Conservation (phyloP, 495 filamentous ascomycete genomes). For the Cenococcum geophilum region DNA sequence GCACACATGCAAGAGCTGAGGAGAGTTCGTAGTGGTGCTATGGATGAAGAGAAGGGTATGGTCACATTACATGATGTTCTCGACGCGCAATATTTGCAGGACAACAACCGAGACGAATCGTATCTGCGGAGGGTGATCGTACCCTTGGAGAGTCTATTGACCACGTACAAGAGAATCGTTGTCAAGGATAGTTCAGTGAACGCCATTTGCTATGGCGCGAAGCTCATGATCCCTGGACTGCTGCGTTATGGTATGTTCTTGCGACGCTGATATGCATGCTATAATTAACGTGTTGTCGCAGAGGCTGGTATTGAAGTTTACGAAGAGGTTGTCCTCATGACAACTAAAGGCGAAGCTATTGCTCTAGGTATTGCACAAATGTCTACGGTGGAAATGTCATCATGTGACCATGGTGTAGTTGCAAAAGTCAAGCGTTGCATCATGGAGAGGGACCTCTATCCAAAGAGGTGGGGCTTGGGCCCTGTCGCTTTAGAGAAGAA, state of each 20-base stretch:
- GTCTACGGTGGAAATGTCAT: slow-evolving; percentile 85
- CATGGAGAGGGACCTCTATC: slow-evolving; percentile 98
- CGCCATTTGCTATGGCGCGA: slow-evolving; percentile 95
- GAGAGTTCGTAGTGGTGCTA: slow-evolving; percentile 86
- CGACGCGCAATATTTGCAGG: slow-evolving; percentile 87
- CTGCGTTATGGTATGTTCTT: slow-evolving; percentile 67
- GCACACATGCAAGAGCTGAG: slow-evolving; percentile 98
- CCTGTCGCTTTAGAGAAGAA: slow-evolving; percentile 92
- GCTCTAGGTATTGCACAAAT: slow-evolving; percentile 92
- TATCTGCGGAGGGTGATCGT: slow-evolving; percentile 82
- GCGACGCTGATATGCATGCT: slow-evolving; percentile 9
- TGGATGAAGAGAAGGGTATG: slow-evolving; percentile 80
- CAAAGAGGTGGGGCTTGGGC: slow-evolving; percentile 88
- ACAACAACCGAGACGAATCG: slow-evolving; percentile 85
- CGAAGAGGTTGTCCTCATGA: slow-evolving; percentile 94
- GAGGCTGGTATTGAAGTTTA: slow-evolving; percentile 81
- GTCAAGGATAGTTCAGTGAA: slow-evolving; percentile 96
- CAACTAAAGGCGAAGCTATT: slow-evolving; percentile 97
- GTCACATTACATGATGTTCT: slow-evolving; percentile 94
- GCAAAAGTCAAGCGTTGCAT: slow-evolving; percentile 97
- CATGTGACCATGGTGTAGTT: slow-evolving; percentile 92
- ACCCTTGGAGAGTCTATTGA: slow-evolving; percentile 85
- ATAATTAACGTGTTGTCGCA: slow-evolving; percentile 29
- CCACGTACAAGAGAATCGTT: slow-evolving; percentile 87
- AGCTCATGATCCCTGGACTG: slow-evolving; percentile 94